A percentile compares a stretch with the other conserved stretches of the same genome.
Conservation (phyloP, 768 basidiomycete species). For the Naganishia vishniacii region DNA sequence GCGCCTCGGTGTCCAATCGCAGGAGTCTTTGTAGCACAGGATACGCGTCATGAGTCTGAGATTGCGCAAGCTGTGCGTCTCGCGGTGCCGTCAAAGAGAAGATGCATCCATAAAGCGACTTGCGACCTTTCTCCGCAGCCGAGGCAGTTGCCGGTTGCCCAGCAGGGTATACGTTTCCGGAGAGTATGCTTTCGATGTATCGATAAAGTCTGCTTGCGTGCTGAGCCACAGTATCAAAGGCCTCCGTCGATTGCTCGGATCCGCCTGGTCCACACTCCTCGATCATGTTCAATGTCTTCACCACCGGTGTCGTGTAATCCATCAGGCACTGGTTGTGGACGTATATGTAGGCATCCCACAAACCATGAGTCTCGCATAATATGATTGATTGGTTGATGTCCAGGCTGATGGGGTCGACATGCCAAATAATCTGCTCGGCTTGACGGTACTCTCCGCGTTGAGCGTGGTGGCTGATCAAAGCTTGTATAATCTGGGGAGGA, state of each 20-base stretch:
- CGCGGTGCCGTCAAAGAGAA: constrained; percentile 54
- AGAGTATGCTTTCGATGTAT: constrained; percentile 72
- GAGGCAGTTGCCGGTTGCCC: constrained; percentile 63
- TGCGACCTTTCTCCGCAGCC: constrained; percentile 65
- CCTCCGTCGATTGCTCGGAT: constrained; percentile 54
- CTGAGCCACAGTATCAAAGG: constrained; percentile 51
- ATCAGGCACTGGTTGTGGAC: constrained; percentile 81
- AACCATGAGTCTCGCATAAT: constrained; percentile 71
- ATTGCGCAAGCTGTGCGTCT: neutral
- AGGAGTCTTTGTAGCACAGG: constrained; percentile 70
- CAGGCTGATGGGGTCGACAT: constrained; percentile 81
- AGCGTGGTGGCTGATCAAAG: constrained; percentile 71
- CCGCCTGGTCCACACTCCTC: constrained; percentile 53
- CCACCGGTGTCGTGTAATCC: constrained; percentile 83
- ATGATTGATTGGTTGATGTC: constrained; percentile 89
- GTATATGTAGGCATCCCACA: constrained; percentile 92
- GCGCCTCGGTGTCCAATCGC: constrained; percentile 84
- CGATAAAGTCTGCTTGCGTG: constrained; percentile 86
- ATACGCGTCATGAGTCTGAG: constrained; percentile 64
- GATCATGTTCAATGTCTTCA: constrained; percentile 74
- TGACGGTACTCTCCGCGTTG: constrained; percentile 64
- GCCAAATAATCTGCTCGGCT: constrained; percentile 89
- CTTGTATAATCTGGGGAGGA: constrained; percentile 82
- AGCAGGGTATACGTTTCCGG: constrained; percentile 81
- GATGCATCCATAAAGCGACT: constrained; percentile 70